These are phyloP conservation scores for Rhizophagus sp. DNA, from an alignment of 192 early-diverging fungal genomes.

Conservation along the genomic window DNA sequence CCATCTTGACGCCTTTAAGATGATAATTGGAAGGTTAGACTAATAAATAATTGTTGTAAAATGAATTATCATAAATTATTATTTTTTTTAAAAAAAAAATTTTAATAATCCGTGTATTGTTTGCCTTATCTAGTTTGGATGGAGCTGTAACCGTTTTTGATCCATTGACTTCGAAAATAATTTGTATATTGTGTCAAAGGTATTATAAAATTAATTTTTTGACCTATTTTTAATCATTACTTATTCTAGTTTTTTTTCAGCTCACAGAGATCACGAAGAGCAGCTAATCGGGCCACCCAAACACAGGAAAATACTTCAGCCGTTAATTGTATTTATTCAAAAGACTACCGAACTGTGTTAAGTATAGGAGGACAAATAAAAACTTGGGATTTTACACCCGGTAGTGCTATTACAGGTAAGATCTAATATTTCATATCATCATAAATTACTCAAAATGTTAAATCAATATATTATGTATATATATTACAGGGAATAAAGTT, in stretches of 20 bases:
- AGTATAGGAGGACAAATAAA: background rate
- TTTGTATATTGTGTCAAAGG: background rate
- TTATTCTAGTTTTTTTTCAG: background rate
- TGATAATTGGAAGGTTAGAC: conserved; percentile 36
- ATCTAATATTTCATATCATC: background rate
- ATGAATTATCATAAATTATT: background rate
- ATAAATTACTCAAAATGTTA: background rate
- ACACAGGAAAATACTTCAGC: background rate
- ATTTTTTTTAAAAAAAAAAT: too few relatives aligned
- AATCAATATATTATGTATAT: background rate
- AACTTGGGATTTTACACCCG: background rate
- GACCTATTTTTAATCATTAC: background rate
- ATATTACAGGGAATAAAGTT: background rate
- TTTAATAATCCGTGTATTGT: background rate
- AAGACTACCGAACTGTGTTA: background rate
- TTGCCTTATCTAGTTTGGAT: background rate
- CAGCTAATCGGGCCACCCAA: background rate
- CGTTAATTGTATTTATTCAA: conserved; percentile 4
- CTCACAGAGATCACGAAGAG: background rate
- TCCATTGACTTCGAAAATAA: background rate
- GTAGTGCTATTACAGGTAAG: background rate
- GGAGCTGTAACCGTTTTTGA: background rate
- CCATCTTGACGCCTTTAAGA: conserved; percentile 40
- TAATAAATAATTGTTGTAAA: background rate
- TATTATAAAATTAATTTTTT: background rate